Evolutionary conservation across 2,329 filamentous ascomycete species (phyloP).

Genomic region (Diplodia mutila): DNA sequence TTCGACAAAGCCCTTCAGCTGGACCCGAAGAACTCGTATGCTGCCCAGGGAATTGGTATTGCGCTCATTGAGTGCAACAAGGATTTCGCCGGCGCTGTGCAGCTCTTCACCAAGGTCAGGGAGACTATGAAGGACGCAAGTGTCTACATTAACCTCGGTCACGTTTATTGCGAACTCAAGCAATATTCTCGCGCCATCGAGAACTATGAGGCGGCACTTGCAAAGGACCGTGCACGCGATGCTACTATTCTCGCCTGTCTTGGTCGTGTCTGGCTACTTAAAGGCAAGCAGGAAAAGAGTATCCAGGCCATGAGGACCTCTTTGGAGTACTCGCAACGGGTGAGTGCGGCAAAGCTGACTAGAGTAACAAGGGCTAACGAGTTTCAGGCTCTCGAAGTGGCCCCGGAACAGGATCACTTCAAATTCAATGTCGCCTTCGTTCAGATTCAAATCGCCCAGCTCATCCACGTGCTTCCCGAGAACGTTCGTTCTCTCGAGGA

Average conservation of each 20-base stretch:
- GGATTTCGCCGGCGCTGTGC: conserved; percentile 78
- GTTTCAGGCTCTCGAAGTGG: conserved; percentile 69
- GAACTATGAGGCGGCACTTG: conserved; percentile 84
- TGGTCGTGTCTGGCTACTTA: conserved; percentile 83
- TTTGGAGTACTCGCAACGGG: conserved; percentile 66
- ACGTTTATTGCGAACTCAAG: conserved; percentile 86
- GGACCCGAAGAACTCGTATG: conserved; percentile 94
- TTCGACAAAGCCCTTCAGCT: conserved; percentile 96
- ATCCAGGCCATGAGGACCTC: conserved; percentile 66
- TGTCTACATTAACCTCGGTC: conserved; percentile 90
- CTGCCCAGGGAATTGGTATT: conserved; percentile 93
- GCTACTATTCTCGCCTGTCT: conserved; percentile 81
- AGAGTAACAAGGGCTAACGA: conserved; percentile 31
- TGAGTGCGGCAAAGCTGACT: conserved; percentile 40
- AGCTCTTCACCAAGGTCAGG: conserved; percentile 86
- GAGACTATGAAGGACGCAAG: conserved; percentile 88
- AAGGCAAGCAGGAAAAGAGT: conserved; percentile 70
- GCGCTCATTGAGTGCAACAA: conserved; percentile 93
- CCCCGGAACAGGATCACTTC: conserved; percentile 84
- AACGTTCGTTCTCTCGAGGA: conserved; percentile 77
- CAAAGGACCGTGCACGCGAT: conserved; percentile 78
- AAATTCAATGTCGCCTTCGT: conserved; percentile 99
- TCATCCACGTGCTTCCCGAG: conserved; percentile 75
- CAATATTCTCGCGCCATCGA: conserved; percentile 93
- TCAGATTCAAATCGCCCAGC: conserved; percentile 88